Evolutionary conservation across 768 basidiomycete species (phyloP).

Genomic region (Lactifluus echinatus): DNA sequence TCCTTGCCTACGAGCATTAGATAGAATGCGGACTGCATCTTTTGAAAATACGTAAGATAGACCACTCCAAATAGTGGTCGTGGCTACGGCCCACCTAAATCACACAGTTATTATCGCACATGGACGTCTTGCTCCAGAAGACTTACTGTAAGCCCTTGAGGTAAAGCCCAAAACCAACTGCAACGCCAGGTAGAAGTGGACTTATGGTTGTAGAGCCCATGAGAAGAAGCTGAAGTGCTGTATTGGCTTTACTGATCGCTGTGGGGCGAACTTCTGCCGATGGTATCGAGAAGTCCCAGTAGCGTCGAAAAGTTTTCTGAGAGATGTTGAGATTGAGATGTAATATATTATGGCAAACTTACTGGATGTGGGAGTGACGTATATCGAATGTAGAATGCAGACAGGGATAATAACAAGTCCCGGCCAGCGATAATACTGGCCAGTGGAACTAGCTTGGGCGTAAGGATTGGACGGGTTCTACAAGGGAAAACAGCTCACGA

Average conservation of each 20-base stretch:
- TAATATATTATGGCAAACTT: slow-evolving; percentile 26
- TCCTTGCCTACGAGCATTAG: slow-evolving; percentile 10
- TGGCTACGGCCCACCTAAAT: slow-evolving; percentile 73
- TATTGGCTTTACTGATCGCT: slow-evolving; percentile 93
- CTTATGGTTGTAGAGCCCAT: slow-evolving; percentile 87
- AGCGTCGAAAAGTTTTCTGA: slow-evolving; percentile 85
- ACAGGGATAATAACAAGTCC: slow-evolving; percentile 76
- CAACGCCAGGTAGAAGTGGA: slow-evolving; percentile 65
- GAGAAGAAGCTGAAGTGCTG: slow-evolving; percentile 79
- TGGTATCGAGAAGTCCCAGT: slow-evolving; percentile 95
- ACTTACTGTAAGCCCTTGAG: slow-evolving; percentile 48
- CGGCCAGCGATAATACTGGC: slow-evolving; percentile 83
- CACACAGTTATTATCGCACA: background rate
- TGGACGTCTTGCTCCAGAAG: background rate
- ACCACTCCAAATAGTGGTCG: slow-evolving; percentile 90
- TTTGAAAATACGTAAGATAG: slow-evolving; percentile 72
- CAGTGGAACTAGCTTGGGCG: slow-evolving; percentile 56
- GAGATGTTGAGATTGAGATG: slow-evolving; percentile 7
- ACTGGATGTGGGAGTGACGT: slow-evolving; percentile 83
- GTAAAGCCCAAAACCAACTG: slow-evolving; percentile 48
- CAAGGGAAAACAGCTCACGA: slow-evolving; percentile 35
- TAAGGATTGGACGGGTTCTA: background rate
- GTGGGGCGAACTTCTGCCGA: slow-evolving; percentile 94
- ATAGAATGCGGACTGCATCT: slow-evolving; percentile 54
- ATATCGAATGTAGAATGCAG: slow-evolving; percentile 91